Base-by-base conservation (phyloP, 768 basidiomycete genomes). In the Tulasnella sp. region DNA sequence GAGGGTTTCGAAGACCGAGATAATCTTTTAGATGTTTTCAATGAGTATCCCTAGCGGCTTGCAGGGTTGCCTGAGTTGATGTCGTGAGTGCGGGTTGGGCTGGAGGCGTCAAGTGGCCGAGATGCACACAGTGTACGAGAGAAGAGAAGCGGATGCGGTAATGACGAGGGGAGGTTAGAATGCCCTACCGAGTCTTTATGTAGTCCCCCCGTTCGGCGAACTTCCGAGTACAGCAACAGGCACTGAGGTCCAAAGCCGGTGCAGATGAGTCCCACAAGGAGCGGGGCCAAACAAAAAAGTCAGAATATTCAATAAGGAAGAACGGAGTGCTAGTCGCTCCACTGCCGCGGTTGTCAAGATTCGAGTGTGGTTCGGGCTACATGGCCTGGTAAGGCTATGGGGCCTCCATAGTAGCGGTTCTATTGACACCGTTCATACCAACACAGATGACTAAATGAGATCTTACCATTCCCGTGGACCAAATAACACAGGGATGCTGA, bases 301-400 rank as follows among this genome's bases (percentile, higher is more conserved):
- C 64, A 69, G 31, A 69, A 28, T 69, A 37, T 69, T 69, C 31
- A 28, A 60, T 60, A 7, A 60, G 58, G n/a, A 31, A 60, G 31
- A 31, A 69, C 64, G 64, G 64, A 69, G 64, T 37, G 12, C 24
- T 31, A 11, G n/a, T 31, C 14, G 64, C 64, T 69, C 64, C 64
- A 69, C 64, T 69, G 64, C 64, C 64, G 64, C 64, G 64, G 64
- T 37, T 16, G 64, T 69, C 31, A 34, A 69, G 64, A 69, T 69
- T 69, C 11, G 34, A 37, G 31, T 37, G 9, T 69, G 64, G 18
- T 69, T 28, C 64, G 64, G 64, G 64, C 34, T 37, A 37, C 34
- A 69, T 69, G 64, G 64, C 64, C 64, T 37, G 64, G 64, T 69
- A 69, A 31, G 64, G 64, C 64, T 69, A 69, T 69, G 64, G 64